Base-by-base conservation (phyloP, 2,329 filamentous ascomycete species). In the Cordyceps militaris region DNA sequence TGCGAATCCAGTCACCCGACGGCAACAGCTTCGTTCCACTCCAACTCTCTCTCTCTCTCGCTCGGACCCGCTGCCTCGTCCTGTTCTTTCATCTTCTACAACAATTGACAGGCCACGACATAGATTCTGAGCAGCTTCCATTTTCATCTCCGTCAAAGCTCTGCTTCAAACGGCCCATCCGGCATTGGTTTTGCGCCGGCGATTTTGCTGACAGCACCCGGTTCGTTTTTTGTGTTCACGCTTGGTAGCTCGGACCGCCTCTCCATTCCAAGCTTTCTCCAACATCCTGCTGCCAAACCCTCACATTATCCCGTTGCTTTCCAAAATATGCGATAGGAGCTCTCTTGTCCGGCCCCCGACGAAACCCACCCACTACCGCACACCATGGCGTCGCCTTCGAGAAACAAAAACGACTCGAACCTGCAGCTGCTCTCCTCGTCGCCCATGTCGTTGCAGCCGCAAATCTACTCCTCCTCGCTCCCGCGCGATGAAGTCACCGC, bases 401-500 rank as follows among this genome's bases (percentile, higher is more conserved):
- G 54, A 57, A 23, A 26, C 9, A 60, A 58, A 46, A 44, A 56
- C 51, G 59, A 53, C 56, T 61, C 56, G 42, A 58, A 50, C n/a
- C 50, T 46, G 30, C 52, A 26, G 7, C 46, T 62, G 56, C 69
- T 76, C 59, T 73, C 79, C 4, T 76, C 77, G 1, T 82, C 81
- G 30, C 75, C 79, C 6, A 69, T 72, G 40, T 78, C 79, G 13
- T 69, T 73, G 48, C 74, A 72, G 38, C 67, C 74, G 59, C 76
- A 76, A 38, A 76, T 73, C 11, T 76, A 74, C 61, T 76, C 77
- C 58, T 76, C 78, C 51, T 82, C 82, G 9, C 66, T 80, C 26
- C 81, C 81, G 44, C 79, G 84, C 69, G 81, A 79, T 53, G 78
- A 84, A 61, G 74, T 80, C 49, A 87, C 80, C 53, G 84, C 84